Base-by-base conservation (phyloP, 495 filamentous ascomycete species). In the Lindgomyces ingoldianus region DNA sequence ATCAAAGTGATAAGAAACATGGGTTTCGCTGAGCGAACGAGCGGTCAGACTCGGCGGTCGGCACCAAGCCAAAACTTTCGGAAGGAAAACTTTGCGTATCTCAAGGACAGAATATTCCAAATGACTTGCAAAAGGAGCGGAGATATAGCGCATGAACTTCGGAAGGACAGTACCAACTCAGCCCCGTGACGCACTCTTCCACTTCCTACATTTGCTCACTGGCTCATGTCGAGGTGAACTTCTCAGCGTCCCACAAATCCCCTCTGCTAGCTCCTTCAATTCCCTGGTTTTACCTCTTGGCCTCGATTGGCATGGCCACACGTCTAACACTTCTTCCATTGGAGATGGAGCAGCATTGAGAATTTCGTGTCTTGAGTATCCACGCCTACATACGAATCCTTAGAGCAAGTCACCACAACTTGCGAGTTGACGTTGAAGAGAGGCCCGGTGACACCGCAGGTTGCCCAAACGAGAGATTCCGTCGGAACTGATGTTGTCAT, bases 331-430 rank as follows among this genome's bases (percentile, higher is more conserved):
- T 18, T 49, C 44, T 63, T 55, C 52, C 60, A 63, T 19, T 49
- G 16, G 39, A 63, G 27, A 50, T 63, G 60, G 24, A 63, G 26
- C 24, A 36, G 10, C 60, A 63, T 63, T 19, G 36, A 19, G 39
- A 63, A 63, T 21, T 63, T 63, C 1, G 60, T 63, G 29, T 63
- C 60, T 51, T 63, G 60, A 8, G 25, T 63, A 57, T 63, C 60
- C 1, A 63, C 60, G 12, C 60, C 60, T 42, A 63, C 27, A 49
- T 47, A 30, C 19, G 50, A n/a, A 24, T 63, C 44, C 26, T 48
- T 16, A 1, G 12, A 48, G 22, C 60, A 63, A 3, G 50, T 63
- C 3, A 63, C 27, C 19, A 60, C 36, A 11, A 33, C 48, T 36
- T 62, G 59, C 3, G 47, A 26, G n/a, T 53, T 55, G n/a, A 55